Evolutionary conservation across 176 grass and related monocot species (phyloP).

Genomic region (Luzula sylvatica): DNA sequence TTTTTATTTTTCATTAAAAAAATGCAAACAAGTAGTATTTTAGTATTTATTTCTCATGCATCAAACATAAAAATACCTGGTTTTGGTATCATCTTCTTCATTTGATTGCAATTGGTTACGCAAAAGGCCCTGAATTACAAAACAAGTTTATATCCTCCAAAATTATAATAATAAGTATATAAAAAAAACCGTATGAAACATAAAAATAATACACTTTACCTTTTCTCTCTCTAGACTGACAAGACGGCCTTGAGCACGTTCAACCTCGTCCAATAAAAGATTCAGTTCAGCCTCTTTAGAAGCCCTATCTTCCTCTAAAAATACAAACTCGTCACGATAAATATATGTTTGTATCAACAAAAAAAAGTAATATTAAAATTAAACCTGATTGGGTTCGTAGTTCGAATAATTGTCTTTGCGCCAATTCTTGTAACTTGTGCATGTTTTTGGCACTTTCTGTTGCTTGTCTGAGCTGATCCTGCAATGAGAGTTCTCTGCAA

Average conservation of each 20-base stretch:
- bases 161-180: constrained; percentile 8
- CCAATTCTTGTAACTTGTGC: constrained; percentile 95
- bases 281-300: constrained; percentile 82
- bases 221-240: constrained; percentile 98
- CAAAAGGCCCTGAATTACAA: constrained; percentile 49
- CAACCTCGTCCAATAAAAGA: constrained; percentile 98
- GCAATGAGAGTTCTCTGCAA: constrained; percentile 70
- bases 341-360: background rate
- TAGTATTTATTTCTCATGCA: background rate
- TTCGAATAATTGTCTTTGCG: constrained; percentile 94
- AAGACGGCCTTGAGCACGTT: constrained; percentile 85
- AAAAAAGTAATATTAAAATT: background rate
- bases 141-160: background rate
- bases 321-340: too few relatives aligned
- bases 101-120: constrained; percentile 81
- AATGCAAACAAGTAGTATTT: background rate
- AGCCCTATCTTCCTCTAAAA: constrained; percentile 80
- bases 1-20: background rate
- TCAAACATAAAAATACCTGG: constrained; percentile 45
- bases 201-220: constrained; percentile 26
- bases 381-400: constrained; percentile 95
- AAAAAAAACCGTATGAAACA: background rate
- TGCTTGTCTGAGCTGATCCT: constrained; percentile 93
- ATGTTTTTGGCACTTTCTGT: constrained; percentile 98
- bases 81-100: constrained; percentile 66